phyloP scores from a whole-genome alignment of 1,284 basidiomycete species.

The Gomphus sp. region DNA sequence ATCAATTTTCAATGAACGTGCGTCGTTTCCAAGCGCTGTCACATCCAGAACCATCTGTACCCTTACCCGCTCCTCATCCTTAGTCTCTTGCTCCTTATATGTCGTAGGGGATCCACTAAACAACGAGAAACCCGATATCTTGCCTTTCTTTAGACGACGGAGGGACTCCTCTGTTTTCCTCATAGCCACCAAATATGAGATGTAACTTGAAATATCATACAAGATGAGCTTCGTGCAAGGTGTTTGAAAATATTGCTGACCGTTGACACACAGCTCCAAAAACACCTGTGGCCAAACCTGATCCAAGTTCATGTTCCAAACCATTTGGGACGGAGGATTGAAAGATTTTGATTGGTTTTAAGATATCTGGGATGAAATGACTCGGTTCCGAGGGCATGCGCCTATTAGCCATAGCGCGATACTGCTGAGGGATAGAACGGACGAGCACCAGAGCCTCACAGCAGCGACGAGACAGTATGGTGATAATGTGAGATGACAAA shows the following conservation, averaged over 20 bases:
- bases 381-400: slow-evolving; percentile 66
- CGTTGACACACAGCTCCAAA: slow-evolving; percentile 68
- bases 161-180: slow-evolving; percentile 88
- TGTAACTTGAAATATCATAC: slow-evolving; percentile 24
- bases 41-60: slow-evolving; percentile 84
- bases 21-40: slow-evolving; percentile 73
- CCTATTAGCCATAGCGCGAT: slow-evolving; percentile 73
- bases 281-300: slow-evolving; percentile 51
- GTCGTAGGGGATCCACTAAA: slow-evolving; percentile 38
- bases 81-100: slow-evolving; percentile 52
- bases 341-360: slow-evolving; percentile 76
- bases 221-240: slow-evolving; percentile 28
- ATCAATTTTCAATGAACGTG: slow-evolving; percentile 58
- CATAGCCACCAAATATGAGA: slow-evolving; percentile 62
- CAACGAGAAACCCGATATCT: slow-evolving; percentile 70
- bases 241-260: slow-evolving; percentile 26
- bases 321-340: slow-evolving; percentile 52
- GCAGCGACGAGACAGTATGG: slow-evolving; percentile 68
- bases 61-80: slow-evolving; percentile 74
- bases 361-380: slow-evolving; percentile 74
- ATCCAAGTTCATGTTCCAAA: slow-evolving; percentile 46
- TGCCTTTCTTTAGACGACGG: slow-evolving; percentile 75
- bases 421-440: slow-evolving; percentile 81
- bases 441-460: slow-evolving; percentile 83
- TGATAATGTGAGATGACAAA: slow-evolving; percentile 57